Percentiles rank a stretch among this genome's conserved stretches.
phyloP scores from a whole-genome alignment of 169 alveolate genomes.

The Eimeria falciformis region DNA sequence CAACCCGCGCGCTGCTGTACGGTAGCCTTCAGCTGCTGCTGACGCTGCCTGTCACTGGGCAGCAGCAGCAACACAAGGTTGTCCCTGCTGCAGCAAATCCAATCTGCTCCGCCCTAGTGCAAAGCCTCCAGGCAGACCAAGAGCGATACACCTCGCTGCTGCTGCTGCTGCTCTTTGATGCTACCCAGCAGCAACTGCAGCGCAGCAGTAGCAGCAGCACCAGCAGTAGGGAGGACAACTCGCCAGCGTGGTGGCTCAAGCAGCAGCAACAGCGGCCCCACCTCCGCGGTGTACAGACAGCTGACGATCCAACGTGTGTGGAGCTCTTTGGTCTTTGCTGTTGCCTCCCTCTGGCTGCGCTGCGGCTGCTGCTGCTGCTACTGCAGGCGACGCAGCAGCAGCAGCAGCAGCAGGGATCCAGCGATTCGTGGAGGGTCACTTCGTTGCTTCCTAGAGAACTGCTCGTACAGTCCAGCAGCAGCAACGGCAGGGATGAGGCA shows the following conservation, averaged over 20 bases:
- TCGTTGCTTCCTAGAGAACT: constrained; percentile 42
- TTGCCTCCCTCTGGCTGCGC: constrained; percentile 71
- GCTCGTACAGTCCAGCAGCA: constrained; percentile 25
- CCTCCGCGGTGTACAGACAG: constrained; percentile 63
- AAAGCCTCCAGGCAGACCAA: constrained; percentile 23
- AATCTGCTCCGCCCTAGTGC: constrained; percentile 38
- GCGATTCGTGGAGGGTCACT: constrained; percentile 15
- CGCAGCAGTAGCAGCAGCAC: constrained; percentile 18
- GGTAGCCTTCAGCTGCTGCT: constrained; percentile 57
- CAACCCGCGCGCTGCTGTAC: constrained; percentile 60
- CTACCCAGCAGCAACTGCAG: not conserved
- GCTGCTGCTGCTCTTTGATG: constrained; percentile 41
- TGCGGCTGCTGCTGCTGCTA: constrained; percentile 71
- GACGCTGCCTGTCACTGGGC: constrained; percentile 29
- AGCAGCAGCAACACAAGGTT: constrained; percentile 58
- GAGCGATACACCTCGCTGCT: constrained; percentile 26
- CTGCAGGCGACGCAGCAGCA: constrained; percentile 66
- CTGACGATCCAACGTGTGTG: constrained; percentile 23
- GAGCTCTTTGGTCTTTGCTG: constrained; percentile 43
- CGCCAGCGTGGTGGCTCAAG: constrained; percentile 42
- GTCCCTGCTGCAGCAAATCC: constrained; percentile 54
- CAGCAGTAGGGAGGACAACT: constrained; percentile 36
- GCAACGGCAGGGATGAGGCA: constrained; percentile 53
- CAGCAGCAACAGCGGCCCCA: constrained; percentile 67
- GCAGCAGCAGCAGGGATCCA: constrained; percentile 63